Conservation (phyloP, 768 basidiomycete species). For the Pleurotus salmoneostramineus region DNA sequence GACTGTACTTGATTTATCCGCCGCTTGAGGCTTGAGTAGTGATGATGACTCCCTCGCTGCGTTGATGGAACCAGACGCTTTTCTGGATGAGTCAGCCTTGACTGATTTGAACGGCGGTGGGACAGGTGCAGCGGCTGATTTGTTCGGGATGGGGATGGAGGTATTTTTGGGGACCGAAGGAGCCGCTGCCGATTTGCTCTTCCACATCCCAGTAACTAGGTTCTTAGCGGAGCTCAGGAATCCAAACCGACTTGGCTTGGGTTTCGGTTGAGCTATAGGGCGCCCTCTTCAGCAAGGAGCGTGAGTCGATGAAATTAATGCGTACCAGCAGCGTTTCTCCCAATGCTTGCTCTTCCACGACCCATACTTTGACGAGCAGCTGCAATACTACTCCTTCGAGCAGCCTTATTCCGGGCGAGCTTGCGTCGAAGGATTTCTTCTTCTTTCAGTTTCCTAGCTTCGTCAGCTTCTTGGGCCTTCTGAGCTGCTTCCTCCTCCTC, state of each 20-base stretch:
- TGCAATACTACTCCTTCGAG: slow-evolving; percentile 66
- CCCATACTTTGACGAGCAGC: slow-evolving; percentile 35
- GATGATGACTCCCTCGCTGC: not conserved
- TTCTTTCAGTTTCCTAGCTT: slow-evolving; percentile 45
- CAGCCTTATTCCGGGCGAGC: slow-evolving; percentile 63
- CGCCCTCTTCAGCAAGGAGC: slow-evolving; percentile 4
- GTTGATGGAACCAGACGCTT: not conserved
- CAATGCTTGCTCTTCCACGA: slow-evolving; percentile 29
- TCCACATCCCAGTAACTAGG: slow-evolving; percentile 73
- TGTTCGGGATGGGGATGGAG: not conserved
- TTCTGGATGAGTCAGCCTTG: not conserved
- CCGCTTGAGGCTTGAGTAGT: slow-evolving; percentile 7
- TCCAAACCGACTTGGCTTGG: slow-evolving; percentile 58
- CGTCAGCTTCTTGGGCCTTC: slow-evolving; percentile 39
- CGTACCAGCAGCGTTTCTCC: slow-evolving; percentile 26
- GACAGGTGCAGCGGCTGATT: not conserved
- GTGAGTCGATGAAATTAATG: not conserved
- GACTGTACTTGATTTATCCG: slow-evolving; percentile 1
- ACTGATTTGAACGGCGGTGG: not conserved
- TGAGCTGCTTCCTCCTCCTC: slow-evolving; percentile 30
- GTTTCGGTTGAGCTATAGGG: slow-evolving; percentile 32
- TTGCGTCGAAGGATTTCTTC: slow-evolving; percentile 58
- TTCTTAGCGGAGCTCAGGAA: slow-evolving; percentile 72
- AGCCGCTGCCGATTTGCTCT: slow-evolving; percentile 34
- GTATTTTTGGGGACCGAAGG: not conserved